Conservation (phyloP, 257 asterid genomes). For the Avicennia marina region DNA sequence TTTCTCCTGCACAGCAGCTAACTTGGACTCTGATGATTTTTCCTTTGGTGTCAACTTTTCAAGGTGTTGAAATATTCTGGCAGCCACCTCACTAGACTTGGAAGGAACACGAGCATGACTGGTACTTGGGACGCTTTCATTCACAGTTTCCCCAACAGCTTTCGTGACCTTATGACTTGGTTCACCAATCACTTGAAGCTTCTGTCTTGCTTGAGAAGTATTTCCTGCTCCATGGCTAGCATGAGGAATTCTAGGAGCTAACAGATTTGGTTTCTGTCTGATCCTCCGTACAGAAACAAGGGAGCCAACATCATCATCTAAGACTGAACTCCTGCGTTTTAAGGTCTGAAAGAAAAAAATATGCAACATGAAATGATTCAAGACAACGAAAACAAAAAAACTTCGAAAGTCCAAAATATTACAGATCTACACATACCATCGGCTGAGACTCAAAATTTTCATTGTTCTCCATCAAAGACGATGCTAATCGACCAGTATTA, state of each 20-base stretch:
- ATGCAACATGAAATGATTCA: conserved; percentile 10
- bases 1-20: conserved; percentile 38
- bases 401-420: no score
- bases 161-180: conserved; percentile 25
- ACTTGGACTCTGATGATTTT: conserved; percentile 56
- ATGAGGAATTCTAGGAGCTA: conserved; percentile 32
- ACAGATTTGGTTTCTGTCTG: conserved; percentile 63
- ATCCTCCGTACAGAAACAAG: conserved; percentile 80
- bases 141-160: conserved; percentile 34
- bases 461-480: conserved; percentile 31
- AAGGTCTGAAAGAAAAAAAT: conserved; percentile 45
- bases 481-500: conserved; percentile 29
- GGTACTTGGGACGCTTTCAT: conserved; percentile 41
- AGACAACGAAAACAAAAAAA: not conserved
- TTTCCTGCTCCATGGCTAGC: conserved; percentile 24
- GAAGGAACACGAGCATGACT: conserved; percentile 55
- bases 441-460: conserved; percentile 35
- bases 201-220: conserved; percentile 43
- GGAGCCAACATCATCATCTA: conserved; percentile 78
- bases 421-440: conserved; percentile 33
- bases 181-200: conserved; percentile 31
- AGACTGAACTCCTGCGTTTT: conserved; percentile 72
- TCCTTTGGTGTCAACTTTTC: conserved; percentile 68
- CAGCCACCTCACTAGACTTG: conserved; percentile 70
- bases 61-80: conserved; percentile 77